Percentiles rank a stretch among this genome's conserved stretches.
Evolutionary conservation across 169 alveolate genomes (phyloP).

Genomic region (Cryptosporidium sp.): DNA sequence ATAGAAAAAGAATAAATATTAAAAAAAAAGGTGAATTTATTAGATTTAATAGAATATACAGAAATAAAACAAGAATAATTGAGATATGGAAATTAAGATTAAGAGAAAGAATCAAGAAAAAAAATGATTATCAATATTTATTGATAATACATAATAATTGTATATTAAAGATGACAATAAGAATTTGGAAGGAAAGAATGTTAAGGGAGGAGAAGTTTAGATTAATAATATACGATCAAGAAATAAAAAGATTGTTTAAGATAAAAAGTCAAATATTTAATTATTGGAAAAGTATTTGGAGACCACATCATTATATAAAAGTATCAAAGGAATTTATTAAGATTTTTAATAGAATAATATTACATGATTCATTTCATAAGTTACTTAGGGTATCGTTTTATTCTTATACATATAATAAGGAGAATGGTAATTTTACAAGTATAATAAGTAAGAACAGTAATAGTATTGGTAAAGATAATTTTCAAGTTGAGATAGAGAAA

Average conservation of each 20-base stretch:
- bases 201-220: neutral
- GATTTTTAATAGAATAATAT: conserved; percentile 9
- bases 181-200: conserved; percentile 20
- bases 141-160: neutral
- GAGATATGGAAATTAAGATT: neutral
- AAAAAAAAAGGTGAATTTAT: neutral
- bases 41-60: no score
- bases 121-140: neutral
- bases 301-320: conserved; percentile 32
- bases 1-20: neutral
- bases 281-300: conserved; percentile 37
- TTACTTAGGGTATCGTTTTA: conserved; percentile 4
- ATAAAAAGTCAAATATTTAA: neutral
- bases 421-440: neutral
- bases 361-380: conserved; percentile 39
- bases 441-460: no score
- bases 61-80: neutral
- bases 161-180: neutral
- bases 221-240: neutral
- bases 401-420: neutral
- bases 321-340: neutral
- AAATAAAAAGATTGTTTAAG: neutral
- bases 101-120: neutral
- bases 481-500: no score
- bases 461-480: no score